These are phyloP conservation scores for Hyaloperonospora brassicae DNA, from an alignment of 352 stramenopile species.

Conservation along the genomic window DNA sequence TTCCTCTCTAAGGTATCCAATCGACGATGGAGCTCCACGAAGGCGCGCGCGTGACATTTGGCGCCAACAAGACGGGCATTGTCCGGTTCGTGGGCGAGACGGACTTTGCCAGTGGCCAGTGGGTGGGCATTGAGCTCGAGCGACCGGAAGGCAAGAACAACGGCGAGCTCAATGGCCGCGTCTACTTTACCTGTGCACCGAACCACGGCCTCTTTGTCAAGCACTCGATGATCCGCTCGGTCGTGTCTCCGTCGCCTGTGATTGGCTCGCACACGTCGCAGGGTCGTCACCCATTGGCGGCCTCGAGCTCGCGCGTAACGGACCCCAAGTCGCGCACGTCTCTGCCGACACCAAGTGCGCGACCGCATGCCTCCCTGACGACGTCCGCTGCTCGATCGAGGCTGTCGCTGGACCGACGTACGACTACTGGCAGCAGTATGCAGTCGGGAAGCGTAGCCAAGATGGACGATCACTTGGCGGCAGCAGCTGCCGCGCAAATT, in stretches of 20 bases:
- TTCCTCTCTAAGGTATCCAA: neutral
- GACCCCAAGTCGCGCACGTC: conserved; percentile 14
- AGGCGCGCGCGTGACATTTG: conserved; percentile 54
- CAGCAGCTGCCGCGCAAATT: conserved; percentile 41
- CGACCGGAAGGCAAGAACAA: conserved; percentile 79
- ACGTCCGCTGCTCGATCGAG: conserved; percentile 8
- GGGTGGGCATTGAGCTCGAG: conserved; percentile 77
- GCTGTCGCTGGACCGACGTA: conserved; percentile 28
- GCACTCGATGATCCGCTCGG: conserved; percentile 24
- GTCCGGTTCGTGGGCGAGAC: conserved; percentile 74
- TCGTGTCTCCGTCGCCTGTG: conserved; percentile 21
- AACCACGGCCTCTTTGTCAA: conserved; percentile 77
- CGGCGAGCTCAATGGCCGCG: conserved; percentile 67
- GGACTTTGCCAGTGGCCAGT: conserved; percentile 71
- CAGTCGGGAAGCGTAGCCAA: neutral
- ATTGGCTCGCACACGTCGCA: neutral
- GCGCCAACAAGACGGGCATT: conserved; percentile 57
- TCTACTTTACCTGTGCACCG: conserved; percentile 71
- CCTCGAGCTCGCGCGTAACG: conserved; percentile 13
- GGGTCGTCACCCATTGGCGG: neutral
- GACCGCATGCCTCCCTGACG: conserved; percentile 1
- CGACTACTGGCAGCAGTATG: conserved; percentile 6
- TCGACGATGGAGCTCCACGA: conserved; percentile 39
- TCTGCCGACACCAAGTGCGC: conserved; percentile 13
- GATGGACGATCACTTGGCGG: conserved; percentile 41